Evolutionary conservation across 768 basidiomycete species (phyloP), one percentile per base, ranked within the genome.

Genomic region (Polyporus arcularius): DNA sequence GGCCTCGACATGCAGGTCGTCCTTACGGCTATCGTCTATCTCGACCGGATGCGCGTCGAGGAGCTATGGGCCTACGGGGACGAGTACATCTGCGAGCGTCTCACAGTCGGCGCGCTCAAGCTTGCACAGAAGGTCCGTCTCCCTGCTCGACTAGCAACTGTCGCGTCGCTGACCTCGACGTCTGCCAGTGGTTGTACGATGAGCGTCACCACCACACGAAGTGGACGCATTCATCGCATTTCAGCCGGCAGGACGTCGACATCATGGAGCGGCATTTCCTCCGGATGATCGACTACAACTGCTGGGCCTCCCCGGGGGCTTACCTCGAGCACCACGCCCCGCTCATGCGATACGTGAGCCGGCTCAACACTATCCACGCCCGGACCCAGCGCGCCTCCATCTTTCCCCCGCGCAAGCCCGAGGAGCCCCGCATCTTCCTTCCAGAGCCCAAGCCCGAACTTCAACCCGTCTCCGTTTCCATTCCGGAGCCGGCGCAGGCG

Each of bases 121-220:
- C 68, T 72, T 45, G 78, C 79, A 12, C 70, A 73, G 62, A 80
- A 80, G 65, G 70, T 70, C 45, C 28, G 70, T 60, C 12, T 41
- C 42, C 39, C 28, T 40, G 16, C 14, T 16, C 31, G 41, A 10
- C 55, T 30, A 4, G 16, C 41, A 4, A 39, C 26, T 2, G 26
- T 21, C 11, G 6, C 2, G 18, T 32, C 5, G 12, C 53, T 21
- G 39, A 51, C 38, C 9, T 15, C 31, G 45, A 28, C 49, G 43
- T 28, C 30, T 35, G 14, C 2, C 60, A 90, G 85, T 92, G 93
- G 70, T 78, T 88, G 26, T 91, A 93, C 71, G 93, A 95, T 70
- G 88, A 87, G 12, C 88, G 87, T 32, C 39, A 32, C 26, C 42
- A 41, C 4, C 26, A 7, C 12, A 48, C 10, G 9, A 30, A 26